These are phyloP conservation scores for Apiotrichum gracile DNA, from an alignment of 1,284 basidiomycete genomes.

Conservation along the genomic window DNA sequence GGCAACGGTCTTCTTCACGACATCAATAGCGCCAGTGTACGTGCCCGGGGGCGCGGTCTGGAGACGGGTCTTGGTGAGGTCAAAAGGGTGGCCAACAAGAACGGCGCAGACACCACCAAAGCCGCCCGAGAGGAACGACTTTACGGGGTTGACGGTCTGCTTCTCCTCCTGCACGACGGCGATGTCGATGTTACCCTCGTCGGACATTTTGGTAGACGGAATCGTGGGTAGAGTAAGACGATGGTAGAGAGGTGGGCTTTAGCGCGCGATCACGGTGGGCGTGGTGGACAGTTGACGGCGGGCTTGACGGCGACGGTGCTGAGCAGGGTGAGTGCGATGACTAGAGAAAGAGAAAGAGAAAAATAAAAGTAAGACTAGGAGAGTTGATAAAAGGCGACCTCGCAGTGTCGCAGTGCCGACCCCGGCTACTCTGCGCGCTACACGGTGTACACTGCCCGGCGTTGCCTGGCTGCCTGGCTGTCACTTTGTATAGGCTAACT, in stretches of 20 bases:
- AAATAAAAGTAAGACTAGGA: background rate
- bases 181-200: background rate
- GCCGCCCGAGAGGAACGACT: constrained; percentile 85
- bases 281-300: too few species aligned
- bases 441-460: too few species aligned
- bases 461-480: too few species aligned
- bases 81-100: constrained; percentile 84
- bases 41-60: constrained; percentile 87
- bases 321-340: background rate
- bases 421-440: too few species aligned
- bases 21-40: constrained; percentile 90
- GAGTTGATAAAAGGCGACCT: background rate
- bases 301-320: background rate
- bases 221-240: background rate
- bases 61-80: constrained; percentile 90
- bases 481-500: too few species aligned
- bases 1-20: constrained; percentile 82
- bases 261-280: background rate
- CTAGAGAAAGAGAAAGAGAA: background rate
- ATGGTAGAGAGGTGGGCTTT: background rate
- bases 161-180: constrained; percentile 21
- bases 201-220: constrained; percentile 24
- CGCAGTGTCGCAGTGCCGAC: background rate
- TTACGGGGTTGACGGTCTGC: constrained; percentile 50
- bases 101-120: constrained; percentile 63